phyloP scores from a whole-genome alignment of 257 asterid genomes.

The Rubia yunnanensis region DNA sequence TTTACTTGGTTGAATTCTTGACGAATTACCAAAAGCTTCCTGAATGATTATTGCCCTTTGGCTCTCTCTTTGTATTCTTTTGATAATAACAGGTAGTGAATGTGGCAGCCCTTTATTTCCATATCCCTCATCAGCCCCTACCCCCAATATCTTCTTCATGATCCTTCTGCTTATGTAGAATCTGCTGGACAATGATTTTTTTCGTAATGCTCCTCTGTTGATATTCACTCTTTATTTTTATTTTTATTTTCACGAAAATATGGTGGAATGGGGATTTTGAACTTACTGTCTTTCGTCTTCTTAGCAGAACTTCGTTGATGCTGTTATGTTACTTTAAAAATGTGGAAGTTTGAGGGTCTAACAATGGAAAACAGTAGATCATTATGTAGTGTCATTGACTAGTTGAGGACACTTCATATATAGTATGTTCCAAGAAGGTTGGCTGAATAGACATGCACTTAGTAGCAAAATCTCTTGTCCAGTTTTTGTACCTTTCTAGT shows the following conservation, averaged over 20 bases:
- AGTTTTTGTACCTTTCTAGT: background rate
- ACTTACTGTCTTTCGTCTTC: background rate
- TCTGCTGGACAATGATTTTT: background rate
- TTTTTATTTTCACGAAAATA: background rate
- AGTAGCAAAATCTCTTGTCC: background rate
- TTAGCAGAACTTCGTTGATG: background rate
- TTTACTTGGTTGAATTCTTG: background rate
- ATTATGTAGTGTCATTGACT: background rate
- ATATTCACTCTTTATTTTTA: background rate
- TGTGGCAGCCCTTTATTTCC: background rate
- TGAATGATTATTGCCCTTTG: background rate
- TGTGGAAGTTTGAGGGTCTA: background rate
- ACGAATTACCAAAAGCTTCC: background rate
- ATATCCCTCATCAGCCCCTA: background rate
- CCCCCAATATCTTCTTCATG: background rate
- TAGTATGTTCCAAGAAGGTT: background rate
- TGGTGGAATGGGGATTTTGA: background rate
- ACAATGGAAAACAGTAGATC: background rate
- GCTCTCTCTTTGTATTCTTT: background rate
- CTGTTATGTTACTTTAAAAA: background rate
- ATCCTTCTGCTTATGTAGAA: background rate
- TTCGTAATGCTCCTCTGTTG: background rate
- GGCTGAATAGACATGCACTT: background rate
- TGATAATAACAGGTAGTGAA: background rate
- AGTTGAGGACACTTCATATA: background rate